Percentiles rank a stretch among this genome's conserved stretches.
Conservation (phyloP, 2,329 filamentous ascomycete genomes). For the Colletotrichum orbiculare region DNA sequence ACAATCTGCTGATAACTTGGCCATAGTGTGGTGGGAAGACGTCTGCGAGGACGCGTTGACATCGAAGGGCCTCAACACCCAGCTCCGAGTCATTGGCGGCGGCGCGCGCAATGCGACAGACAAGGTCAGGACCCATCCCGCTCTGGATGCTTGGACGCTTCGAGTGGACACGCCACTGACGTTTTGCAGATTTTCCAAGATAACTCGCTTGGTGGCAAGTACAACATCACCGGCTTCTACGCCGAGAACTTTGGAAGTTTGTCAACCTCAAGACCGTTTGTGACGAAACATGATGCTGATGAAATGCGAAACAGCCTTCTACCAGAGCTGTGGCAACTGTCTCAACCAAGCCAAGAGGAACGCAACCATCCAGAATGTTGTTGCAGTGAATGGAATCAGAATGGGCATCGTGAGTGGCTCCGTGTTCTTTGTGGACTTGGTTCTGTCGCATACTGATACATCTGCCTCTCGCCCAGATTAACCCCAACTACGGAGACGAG, state of each 20-base stretch:
- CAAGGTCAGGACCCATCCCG: constrained; percentile 37
- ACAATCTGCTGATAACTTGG: neutral
- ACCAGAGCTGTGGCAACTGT: constrained; percentile 45
- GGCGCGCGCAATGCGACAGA: constrained; percentile 44
- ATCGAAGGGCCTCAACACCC: constrained; percentile 44
- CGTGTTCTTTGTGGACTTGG: neutral
- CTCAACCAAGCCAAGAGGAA: constrained; percentile 41
- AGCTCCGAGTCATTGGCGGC: constrained; percentile 44
- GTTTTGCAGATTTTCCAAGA: constrained; percentile 43
- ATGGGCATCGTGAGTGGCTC: constrained; percentile 41
- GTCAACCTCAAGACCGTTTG: neutral
- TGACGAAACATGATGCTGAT: neutral
- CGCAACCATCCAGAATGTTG: constrained; percentile 44
- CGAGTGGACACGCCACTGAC: neutral
- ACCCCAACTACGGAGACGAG: constrained; percentile 44
- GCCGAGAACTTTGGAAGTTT: constrained; percentile 41
- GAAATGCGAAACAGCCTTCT: constrained; percentile 38
- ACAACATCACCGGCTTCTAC: constrained; percentile 46
- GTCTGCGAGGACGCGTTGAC: constrained; percentile 45
- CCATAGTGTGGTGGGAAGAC: constrained; percentile 45
- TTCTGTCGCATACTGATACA: fast-evolving
- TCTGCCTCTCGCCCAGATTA: constrained; percentile 38
- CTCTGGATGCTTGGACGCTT: too few relatives aligned
- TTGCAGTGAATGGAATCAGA: constrained; percentile 40
- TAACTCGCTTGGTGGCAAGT: constrained; percentile 45